Conservation (phyloP, 208 protist genomes). For the Leishmania lainsoni region DNA sequence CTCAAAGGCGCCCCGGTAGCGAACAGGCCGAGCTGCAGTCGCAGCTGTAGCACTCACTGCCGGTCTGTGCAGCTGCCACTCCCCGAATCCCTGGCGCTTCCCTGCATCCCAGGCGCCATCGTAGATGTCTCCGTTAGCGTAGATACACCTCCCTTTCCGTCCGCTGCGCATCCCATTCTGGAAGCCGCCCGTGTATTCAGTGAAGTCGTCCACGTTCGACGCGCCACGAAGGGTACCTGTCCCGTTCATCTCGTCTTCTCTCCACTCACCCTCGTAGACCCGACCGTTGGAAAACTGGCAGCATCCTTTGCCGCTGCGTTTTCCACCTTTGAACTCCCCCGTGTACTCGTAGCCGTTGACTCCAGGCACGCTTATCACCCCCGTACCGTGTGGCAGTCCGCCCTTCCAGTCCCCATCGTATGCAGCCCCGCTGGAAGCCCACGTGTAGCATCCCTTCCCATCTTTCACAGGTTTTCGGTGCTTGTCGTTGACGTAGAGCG, state of each 20-base stretch:
- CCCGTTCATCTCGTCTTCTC: constrained; percentile 80
- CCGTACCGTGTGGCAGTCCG: constrained; percentile 61
- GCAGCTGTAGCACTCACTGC: background rate
- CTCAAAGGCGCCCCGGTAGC: constrained; percentile 68
- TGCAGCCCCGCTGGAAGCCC: constrained; percentile 50
- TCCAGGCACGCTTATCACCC: constrained; percentile 56
- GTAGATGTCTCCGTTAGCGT: constrained; percentile 78
- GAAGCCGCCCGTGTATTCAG: constrained; percentile 75
- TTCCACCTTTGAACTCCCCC: constrained; percentile 57
- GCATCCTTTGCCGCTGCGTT: constrained; percentile 64
- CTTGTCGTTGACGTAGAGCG: constrained; percentile 57
- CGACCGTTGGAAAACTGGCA: constrained; percentile 81
- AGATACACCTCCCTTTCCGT: constrained; percentile 56
- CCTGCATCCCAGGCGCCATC: constrained; percentile 66
- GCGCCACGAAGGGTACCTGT: constrained; percentile 57
- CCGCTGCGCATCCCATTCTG: constrained; percentile 57
- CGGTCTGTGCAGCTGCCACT: constrained; percentile 39
- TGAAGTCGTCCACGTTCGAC: constrained; percentile 58
- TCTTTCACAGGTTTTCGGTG: constrained; percentile 60
- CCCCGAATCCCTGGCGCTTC: constrained; percentile 69
- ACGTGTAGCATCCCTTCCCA: constrained; percentile 64
- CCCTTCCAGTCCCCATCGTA: constrained; percentile 66
- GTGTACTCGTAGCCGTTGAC: constrained; percentile 68
- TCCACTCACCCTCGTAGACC: constrained; percentile 83
- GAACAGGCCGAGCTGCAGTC: constrained; percentile 14